Base-by-base conservation (phyloP, 202 grass and related monocot genomes). In the Schoenoplectus tabernaemontani region DNA sequence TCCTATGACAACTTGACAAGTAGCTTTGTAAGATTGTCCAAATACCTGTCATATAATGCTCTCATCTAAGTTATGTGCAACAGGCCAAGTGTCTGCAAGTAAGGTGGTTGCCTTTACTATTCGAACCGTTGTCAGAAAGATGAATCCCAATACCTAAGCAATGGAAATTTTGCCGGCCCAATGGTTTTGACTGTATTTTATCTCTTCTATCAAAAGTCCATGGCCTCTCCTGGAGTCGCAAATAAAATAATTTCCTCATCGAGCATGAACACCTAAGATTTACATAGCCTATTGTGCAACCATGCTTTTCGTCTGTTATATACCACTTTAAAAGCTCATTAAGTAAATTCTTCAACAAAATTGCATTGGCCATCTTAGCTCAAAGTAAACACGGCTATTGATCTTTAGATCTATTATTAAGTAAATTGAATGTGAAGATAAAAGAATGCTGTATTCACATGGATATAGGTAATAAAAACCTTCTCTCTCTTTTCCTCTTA, bases 391-490 rank as follows among this genome's bases (percentile, higher is more conserved):
- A 82, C 26, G 12, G n/a, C 7, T 19, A 75, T 22, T 32, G 26
- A 76, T 76, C 54, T 83, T 57, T 48, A 61, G 19, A 62, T 64
- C 39, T 62, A 72, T 71, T 56, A 46, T 71, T 59, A 48, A 59
- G 48, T 85, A 38, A 81, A 82, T 75, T 36, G 84, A 88, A 72
- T 90, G 81, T 82, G 85, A 93, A 82, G 83, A 47, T 54, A 56
- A 82, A 70, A 84, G 37, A 59, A 84, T 59, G 76, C 82, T 20
- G 86, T 90, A 92, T 97, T 92, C 89, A 97, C 91, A 93, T 90
- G 38, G 94, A 97, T 65, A 97, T 83, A 65, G 94, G 91, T 81
- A 97, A 90, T 82, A 90, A 78, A 78, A 92, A 84, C 91, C 87
- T 94, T 58, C 89, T 88, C 59, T 97, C 94, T 51, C 87, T 90